Evolutionary conservation across 2,329 filamentous ascomycete genomes (phyloP).

Genomic region (Elsinoe ampelina): DNA sequence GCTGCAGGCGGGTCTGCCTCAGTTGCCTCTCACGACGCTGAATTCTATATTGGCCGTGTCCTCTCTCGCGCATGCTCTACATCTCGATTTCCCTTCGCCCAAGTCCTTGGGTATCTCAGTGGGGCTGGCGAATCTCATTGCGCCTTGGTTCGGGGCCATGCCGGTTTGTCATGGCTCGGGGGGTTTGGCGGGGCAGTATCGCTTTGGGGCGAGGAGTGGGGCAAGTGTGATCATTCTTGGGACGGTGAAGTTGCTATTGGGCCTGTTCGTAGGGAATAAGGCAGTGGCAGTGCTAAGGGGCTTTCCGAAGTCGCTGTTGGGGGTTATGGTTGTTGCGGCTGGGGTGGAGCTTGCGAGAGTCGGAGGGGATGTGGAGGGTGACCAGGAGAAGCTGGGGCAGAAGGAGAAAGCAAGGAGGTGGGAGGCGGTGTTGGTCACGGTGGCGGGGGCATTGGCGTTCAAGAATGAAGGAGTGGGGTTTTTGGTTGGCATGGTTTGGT

Average conservation of each 20-base stretch:
- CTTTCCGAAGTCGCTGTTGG: slow-evolving; percentile 70
- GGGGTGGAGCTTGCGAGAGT: slow-evolving; percentile 82
- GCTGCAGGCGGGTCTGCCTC: slow-evolving; percentile 64
- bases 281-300: slow-evolving; percentile 60
- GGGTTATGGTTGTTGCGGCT: slow-evolving; percentile 81
- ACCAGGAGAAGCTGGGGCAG: slow-evolving; percentile 16
- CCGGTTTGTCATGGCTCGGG: slow-evolving; percentile 90
- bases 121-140: slow-evolving; percentile 69
- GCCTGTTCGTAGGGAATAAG: slow-evolving; percentile 63
- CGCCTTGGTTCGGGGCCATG: slow-evolving; percentile 92
- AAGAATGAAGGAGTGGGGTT: slow-evolving; percentile 88
- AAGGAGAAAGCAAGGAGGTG: slow-evolving; percentile 65
- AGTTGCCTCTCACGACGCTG: slow-evolving; percentile 81
- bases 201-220: slow-evolving; percentile 84
- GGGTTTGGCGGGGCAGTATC: slow-evolving; percentile 79
- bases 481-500: slow-evolving; percentile 67
- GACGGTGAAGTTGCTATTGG: slow-evolving; percentile 62
- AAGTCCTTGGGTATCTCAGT: slow-evolving; percentile 76
- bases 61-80: slow-evolving; percentile 66
- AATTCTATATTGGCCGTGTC: slow-evolving; percentile 88
- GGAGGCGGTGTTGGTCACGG: slow-evolving; percentile 84
- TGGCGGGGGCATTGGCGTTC: slow-evolving; percentile 72
- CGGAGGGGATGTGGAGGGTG: slow-evolving; percentile 36
- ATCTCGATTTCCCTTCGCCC: slow-evolving; percentile 53
- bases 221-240: slow-evolving; percentile 75